Evolutionary conservation across 2,329 filamentous ascomycete genomes (phyloP), one percentile per base, ranked within the genome.

Genomic region (Arthrobotrys iridis): DNA sequence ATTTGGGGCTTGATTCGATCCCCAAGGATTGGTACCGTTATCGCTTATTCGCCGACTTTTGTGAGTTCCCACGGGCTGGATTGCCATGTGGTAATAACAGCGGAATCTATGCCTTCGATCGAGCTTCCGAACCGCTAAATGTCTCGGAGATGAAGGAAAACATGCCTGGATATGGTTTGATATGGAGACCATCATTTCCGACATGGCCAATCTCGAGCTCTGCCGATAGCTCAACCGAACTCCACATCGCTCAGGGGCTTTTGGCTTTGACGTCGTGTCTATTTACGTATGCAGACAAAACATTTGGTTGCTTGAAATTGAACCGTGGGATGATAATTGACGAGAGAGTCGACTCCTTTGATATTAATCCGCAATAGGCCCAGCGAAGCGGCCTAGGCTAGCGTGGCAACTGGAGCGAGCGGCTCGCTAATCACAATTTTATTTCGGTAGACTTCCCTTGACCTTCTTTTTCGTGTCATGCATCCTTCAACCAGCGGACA

Each of bases 81-180:
- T 45, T 65, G 68, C 68, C 68, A 73, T 73, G 68, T 73, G 60
- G 60, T 73, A 40, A 73, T 66, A 66, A 73, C 52, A 66, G 60
- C 62, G 52, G 55, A 66, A 66, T 18, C 45, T 73, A 73, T 66
- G 43, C 55, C 43, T 66, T 66, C 62, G 68, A 73, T 75, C 63
- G 63, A 48, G 63, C 40, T 75, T 67, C 70, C 45, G 62, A 63
- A 75, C 57, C 46, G 63, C 55, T 68, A 62, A 65, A 64, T 66
- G 63, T 59, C 71, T 75, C 50, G 63, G 57, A 71, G 66, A 71
- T 71, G 66, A 64, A 64, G 46, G 66, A 41, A 70, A 55, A 63
- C 35, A 62, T 62, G 52, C 45, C 65, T 57, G 26, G 28, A 71
- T 52, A 46, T 57, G 65, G 65, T 35, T 43, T 58, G 63, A 67